Evolutionary conservation across 2,329 filamentous ascomycete species (phyloP), one percentile per base, ranked within the genome.

Genomic region (Drechslerella coelobrocha): DNA sequence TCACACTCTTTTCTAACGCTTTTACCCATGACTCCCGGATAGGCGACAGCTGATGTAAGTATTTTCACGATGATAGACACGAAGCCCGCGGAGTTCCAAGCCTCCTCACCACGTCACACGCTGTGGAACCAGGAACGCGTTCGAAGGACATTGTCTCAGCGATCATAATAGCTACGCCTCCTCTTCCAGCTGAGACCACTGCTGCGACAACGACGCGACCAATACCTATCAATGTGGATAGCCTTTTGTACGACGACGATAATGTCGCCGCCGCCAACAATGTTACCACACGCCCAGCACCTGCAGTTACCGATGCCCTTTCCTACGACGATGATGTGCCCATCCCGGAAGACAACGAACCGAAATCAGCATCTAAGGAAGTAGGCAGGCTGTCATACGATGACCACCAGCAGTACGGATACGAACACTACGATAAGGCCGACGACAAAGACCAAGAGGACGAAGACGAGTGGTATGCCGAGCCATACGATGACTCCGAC

Each of bases 51-150:
- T 69, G 65, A 69, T 69, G 65, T 69, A 69, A 69, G 65, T 69
- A 69, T 69, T 39, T 61, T 41, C 26, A 19, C 55, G 60, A 61
- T 60, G 68, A 72, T 69, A 76, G 75, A 55, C 75, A 74, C 50
- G 74, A 76, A 71, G 74, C 74, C 52, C 72, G 73, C 47, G 73
- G 71, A 29, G 75, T 76, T 2, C 75, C 74, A 10, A 65, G 68
- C 10, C 71, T 76, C 23, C 73, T 75, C 12, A 52, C 75, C 14
- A 71, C 73, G 23, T 65, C 69, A 10, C 74, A 74, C 52, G 12
- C 54, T 14, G 12, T n/a, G 2, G 34, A n/a, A 34, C 9, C n/a
- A 8, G 55, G 47, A 23, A 50, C 10, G 2, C 12, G 23, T 2
- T 37, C 56, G 10, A 41, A 24, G 12, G 47, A 53, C 1, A 56